Evolutionary conservation across 2,329 filamentous ascomycete genomes (phyloP), one percentile per base, ranked within the genome.

Genomic region (Simplicillium sp.): DNA sequence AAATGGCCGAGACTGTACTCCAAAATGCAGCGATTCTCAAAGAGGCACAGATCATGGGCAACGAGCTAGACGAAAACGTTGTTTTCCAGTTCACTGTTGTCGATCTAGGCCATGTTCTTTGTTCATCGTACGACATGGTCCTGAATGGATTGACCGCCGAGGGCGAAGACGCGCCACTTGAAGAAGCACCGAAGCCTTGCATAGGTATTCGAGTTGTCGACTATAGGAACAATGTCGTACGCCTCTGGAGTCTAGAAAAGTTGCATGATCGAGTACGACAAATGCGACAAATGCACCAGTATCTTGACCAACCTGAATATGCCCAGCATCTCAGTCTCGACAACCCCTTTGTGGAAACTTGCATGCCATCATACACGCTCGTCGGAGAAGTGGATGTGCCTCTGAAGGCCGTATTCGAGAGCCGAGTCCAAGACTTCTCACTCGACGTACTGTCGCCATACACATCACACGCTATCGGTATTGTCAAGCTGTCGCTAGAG

Each of bases 241-340:
- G 92, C 55, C 72, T 97, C 1, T 98, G 92, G 92, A 97, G 90
- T 42, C 61, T 98, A 40, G 83, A 94, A 55, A 98, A 97, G 60
- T 75, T 98, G 14, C 82, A 89, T 45, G 82, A 87, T 45, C 81
- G 92, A 20, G 81, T 97, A 11, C 79, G 87, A 40, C 77, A 86
- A 48, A 98, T 98, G 92, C 82, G 92, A 35, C 90, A 96, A 61
- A 86, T 97, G 77, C 84, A 95, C 56, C 90, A 97, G 59, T 97
- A 96, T 54, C 79, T 97, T 50, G 88, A 96, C 54, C 84, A 92
- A 43, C 92, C 92, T 2, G 90, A 97, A 57, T 96, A 95, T 55
- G 80, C 89, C 40, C 86, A 92, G 57, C 92, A 97, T 53, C 84
- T 97, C 57, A 87, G 85, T 50, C 74, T 95, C 13, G 87, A 90